Evolutionary conservation across 139 green algal species (phyloP), one percentile per base, ranked within the genome.

Genomic region (Picochlorum sp.): DNA sequence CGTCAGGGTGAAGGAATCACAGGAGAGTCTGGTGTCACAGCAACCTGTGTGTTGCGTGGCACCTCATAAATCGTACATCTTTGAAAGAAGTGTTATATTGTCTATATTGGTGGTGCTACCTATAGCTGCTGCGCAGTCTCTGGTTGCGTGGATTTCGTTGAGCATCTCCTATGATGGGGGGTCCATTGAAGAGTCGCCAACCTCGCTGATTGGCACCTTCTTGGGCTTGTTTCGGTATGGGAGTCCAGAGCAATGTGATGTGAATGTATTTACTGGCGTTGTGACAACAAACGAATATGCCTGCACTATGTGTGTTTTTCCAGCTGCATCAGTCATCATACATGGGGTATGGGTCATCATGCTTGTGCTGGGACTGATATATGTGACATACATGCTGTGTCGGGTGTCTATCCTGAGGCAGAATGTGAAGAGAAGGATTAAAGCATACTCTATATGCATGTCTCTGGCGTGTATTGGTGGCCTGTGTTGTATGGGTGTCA

Each of bases 181-280:
- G 47, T 21, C 47, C 1, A 21, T 54, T 54, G 71, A 77, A 59
- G 28, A 34, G 6, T 2, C 21, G 15, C 71, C 71, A 1, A 64
- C 49, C 16, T 68, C 60, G 3, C 9, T 70, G 18, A 58, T 77
- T 24, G 71, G 71, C 13, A 45, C 52, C n/a, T 73, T 77, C 20
- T 70, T 77, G 18, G 71, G 49, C 28, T 45, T 41, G 15, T 77
- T 64, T 45, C 70, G 65, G 71, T 23, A 44, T 11, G 71, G 71
- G 30, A 61, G 2, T 11, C 18, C 44, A 54, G 24, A 68, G 49
- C 49, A 73, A 50, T 77, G 71, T 13, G 56, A 21, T 16, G 47
- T 21, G 6, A 21, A 54, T 54, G 16, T 54, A 7, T 54, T 21
- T 5, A 20, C 11, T 26, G 18, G 16, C 5, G 30, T 5, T 23